Evolutionary conservation across 805 yeast genomes (phyloP), one percentile per base, ranked within the genome.

Genomic region (Metschnikowia cubensis): DNA sequence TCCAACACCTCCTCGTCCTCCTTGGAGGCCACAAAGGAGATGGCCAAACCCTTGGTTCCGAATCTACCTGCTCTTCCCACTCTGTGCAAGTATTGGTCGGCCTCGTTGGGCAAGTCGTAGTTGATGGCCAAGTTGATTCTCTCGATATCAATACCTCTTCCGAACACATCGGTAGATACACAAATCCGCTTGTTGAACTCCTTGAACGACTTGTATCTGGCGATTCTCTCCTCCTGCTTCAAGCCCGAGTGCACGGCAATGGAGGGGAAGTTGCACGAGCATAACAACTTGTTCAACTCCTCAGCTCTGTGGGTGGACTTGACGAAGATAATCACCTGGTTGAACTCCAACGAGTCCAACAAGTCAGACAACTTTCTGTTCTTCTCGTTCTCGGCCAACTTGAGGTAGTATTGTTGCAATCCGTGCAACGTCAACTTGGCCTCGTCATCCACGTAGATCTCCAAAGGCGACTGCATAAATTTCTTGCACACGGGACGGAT

Each of bases 11-110:
- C 89, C 72, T 89, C 90, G 67, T 94, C 99, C 57, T 84, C 92
- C 63, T 83, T 87, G 51, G 84, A 79, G 39, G 94, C 79, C 49
- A 94, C 94, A 58, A 92, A 88, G 38, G 97, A 89, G 51, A 94
- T 81, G 48, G 97, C 96, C 63, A 94, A 83, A 77, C 99, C 99
- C 78, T 92, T 92, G 68, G 99, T 92, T 79, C 99, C 99, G 65
- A 92, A 92, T 82, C 99, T 91, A 76, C 99, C 99, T 60, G 99
- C 99, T 83, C 99, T 90, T 68, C 99, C 99, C 56, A 92, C 99
- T 79, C 99, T 89, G 79, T 92, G 99, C 69, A 92, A 82, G 75
- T 94, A 92, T 74, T 94, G 97, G 73, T 92, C 98, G 57, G 98
- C 96, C 76, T 91, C 97, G 58, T 73, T 78, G 62, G 99, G 97